Conservation (phyloP, 1,139 yeast species). For the Kluyveromyces sp. region DNA sequence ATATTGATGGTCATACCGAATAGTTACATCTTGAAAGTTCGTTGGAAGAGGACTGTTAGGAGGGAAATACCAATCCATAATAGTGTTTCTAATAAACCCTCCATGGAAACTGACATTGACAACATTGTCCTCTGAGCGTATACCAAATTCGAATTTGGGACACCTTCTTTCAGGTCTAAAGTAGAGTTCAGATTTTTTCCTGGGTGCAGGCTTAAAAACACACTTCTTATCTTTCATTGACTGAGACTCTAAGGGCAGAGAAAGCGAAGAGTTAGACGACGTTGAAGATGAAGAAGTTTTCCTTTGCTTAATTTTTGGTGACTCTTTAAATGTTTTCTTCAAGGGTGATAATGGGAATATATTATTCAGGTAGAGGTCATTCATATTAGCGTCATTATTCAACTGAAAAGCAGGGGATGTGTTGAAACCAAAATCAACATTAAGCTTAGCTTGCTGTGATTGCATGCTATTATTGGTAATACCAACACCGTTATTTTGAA, state of each 20-base stretch:
- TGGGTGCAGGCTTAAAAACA: constrained; percentile 3
- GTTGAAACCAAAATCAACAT: background rate
- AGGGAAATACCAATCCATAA: constrained; percentile 3
- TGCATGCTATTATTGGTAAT: background rate
- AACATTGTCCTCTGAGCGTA: constrained; percentile 1
- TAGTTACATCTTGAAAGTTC: constrained; percentile 2
- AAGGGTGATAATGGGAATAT: background rate
- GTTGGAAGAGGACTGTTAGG: background rate
- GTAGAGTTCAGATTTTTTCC: constrained; percentile 2
- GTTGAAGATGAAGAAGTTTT: constrained; percentile 1
- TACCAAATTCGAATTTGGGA: constrained; percentile 4
- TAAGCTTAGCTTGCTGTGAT: background rate
- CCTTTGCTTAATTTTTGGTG: background rate
- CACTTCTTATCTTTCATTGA: constrained; percentile 1
- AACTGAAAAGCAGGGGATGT: background rate
- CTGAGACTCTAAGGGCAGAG: background rate
- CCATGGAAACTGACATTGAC: constrained; percentile 2
- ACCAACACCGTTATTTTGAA: background rate
- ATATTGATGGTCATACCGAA: constrained; percentile 1
- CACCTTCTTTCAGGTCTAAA: constrained; percentile 5
- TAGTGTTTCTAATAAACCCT: constrained; percentile 4
- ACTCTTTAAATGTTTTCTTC: background rate
- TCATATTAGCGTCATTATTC: background rate
- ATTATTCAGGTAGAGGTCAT: background rate
- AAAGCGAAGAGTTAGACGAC: background rate